Evolutionary conservation across 495 filamentous ascomycete species (phyloP).

Genomic region (Barbatosphaeria neglecta): DNA sequence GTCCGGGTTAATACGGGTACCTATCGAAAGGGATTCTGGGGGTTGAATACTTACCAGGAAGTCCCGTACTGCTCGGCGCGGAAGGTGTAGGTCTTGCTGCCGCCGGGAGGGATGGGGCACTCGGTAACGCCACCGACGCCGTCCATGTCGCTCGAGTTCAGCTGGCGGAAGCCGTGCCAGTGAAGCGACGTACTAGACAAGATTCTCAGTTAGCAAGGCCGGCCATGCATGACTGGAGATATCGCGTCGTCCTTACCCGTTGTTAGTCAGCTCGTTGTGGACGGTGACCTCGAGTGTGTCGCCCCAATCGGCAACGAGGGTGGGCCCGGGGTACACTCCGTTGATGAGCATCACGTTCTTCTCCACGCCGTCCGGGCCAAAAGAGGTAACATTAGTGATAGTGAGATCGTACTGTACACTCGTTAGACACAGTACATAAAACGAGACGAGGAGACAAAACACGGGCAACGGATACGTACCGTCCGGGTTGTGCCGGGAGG

Average conservation of each 20-base stretch:
- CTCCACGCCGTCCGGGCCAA: constrained; percentile 32
- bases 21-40: neutral
- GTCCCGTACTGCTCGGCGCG: constrained; percentile 37
- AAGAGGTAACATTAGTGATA: constrained; percentile 21
- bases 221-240: neutral
- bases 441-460: neutral
- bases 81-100: constrained; percentile 34
- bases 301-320: constrained; percentile 32
- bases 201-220: neutral
- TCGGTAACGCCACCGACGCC: constrained; percentile 38
- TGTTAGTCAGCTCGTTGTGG: constrained; percentile 35
- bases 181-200: constrained; percentile 33
- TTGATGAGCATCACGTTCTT: constrained; percentile 35
- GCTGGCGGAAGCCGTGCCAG: constrained; percentile 41
- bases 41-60: constrained; percentile 9
- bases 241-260: constrained; percentile 14
- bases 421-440: neutral
- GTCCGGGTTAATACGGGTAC: neutral
- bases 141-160: constrained; percentile 21
- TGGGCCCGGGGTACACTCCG: constrained; percentile 13
- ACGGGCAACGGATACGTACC: too few relatives aligned
- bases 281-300: constrained; percentile 46
- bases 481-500: constrained; percentile 14
- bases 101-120: constrained; percentile 37
- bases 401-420: constrained; percentile 25